Conservation (phyloP, 176 grass and related monocot species). For the Carex kokanica region DNA sequence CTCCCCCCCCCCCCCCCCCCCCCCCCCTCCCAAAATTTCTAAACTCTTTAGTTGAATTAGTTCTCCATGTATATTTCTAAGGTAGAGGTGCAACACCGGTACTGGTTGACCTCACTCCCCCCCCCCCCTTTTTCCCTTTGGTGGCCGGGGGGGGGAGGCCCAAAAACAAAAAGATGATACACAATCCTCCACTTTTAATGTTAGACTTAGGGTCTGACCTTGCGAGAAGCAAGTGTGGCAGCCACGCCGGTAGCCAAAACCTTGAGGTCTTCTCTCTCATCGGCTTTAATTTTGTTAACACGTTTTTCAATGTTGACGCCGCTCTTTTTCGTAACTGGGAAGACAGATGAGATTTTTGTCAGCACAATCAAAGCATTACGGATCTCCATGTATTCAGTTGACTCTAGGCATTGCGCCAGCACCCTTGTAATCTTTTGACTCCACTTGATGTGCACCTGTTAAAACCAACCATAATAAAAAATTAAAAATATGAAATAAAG, state of each 20-base stretch:
- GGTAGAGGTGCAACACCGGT: too few species aligned
- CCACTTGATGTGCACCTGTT: slow-evolving; percentile 89
- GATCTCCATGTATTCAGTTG: slow-evolving; percentile 99
- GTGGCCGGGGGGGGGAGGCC: too few species aligned
- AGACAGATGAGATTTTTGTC: slow-evolving; percentile 85
- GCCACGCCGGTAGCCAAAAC: slow-evolving; percentile 94
- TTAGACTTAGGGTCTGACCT: slow-evolving; percentile 42
- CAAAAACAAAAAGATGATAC: neutral
- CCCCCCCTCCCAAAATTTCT: neutral
- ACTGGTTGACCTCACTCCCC: neutral
- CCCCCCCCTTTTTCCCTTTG: neutral
- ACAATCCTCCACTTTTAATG: neutral
- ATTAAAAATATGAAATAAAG: slow-evolving; percentile 16
- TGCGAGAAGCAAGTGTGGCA: slow-evolving; percentile 86
- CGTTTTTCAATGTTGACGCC: slow-evolving; percentile 92
- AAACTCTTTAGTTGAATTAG: neutral
- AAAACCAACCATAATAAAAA: slow-evolving; percentile 31
- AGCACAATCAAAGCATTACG: slow-evolving; percentile 92
- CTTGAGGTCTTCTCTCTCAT: slow-evolving; percentile 96
- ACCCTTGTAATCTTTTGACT: slow-evolving; percentile 83
- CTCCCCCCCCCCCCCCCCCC: too few species aligned
- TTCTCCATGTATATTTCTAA: too few species aligned
- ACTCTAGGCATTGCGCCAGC: slow-evolving; percentile 93
- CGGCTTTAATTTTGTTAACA: slow-evolving; percentile 84
- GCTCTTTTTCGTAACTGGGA: slow-evolving; percentile 83